Percentiles rank a stretch among this genome's conserved stretches.
Evolutionary conservation across 83 land plant species (phyloP).

Genomic region (Thuja plicata): DNA sequence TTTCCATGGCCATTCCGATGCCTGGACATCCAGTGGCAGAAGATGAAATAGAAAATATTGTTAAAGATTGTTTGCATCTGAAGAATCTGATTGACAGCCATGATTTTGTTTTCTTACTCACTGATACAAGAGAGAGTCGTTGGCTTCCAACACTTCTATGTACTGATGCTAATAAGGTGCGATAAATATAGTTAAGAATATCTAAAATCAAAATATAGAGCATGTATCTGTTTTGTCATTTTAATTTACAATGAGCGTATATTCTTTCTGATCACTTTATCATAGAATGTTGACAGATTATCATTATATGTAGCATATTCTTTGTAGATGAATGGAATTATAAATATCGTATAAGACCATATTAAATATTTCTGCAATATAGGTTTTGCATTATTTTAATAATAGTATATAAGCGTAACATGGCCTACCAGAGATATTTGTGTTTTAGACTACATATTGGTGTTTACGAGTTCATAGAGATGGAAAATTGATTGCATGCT

Average conservation of each 20-base stretch:
- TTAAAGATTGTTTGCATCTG: slow-evolving; percentile 67
- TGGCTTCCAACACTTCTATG: slow-evolving; percentile 97
- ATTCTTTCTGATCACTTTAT: not conserved
- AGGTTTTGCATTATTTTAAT: not conserved
- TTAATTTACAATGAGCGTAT: not conserved
- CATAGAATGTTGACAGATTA: not conserved
- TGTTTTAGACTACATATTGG: not conserved
- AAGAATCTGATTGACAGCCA: slow-evolving; percentile 73
- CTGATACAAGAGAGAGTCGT: slow-evolving; percentile 98
- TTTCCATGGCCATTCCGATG: slow-evolving; percentile 90
- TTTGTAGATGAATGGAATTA: slow-evolving; percentile 1
- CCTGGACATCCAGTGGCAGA: slow-evolving; percentile 84
- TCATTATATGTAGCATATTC: not conserved
- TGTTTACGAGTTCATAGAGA: not conserved
- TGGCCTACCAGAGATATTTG: not conserved
- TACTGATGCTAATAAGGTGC: slow-evolving; percentile 90
- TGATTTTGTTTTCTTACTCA: slow-evolving; percentile 88
- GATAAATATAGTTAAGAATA: not conserved
- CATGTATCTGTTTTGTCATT: not conserved
- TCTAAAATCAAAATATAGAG: not conserved
- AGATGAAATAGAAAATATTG: slow-evolving; percentile 44
- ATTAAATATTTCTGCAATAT: not conserved
- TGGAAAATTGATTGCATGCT: not conserved
- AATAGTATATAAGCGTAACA: not conserved
- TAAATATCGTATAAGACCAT: not conserved